These are phyloP conservation scores for Fusarium miscanthi DNA, from an alignment of 2,329 filamentous ascomycete genomes.

Conservation along the genomic window DNA sequence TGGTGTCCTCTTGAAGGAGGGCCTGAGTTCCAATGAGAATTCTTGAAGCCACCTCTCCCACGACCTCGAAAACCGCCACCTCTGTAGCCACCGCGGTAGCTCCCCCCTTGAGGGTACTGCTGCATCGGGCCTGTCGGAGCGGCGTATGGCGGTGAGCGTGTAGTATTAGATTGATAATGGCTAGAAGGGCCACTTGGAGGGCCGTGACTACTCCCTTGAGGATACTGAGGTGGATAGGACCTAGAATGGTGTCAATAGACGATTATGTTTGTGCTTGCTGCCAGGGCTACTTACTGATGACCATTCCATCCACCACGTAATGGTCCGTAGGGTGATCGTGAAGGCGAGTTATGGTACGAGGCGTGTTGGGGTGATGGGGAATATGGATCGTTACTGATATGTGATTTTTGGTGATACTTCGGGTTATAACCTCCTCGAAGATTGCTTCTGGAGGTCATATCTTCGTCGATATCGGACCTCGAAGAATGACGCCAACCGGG, in stretches of 20 bases:
- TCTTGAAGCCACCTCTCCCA: constrained; percentile 73
- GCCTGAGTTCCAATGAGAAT: constrained; percentile 68
- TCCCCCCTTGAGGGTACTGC: constrained; percentile 60
- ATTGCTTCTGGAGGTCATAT: constrained; percentile 58
- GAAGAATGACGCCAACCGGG: constrained; percentile 54
- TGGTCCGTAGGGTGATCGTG: constrained; percentile 56
- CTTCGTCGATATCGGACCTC: constrained; percentile 63
- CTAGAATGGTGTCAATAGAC: constrained; percentile 50
- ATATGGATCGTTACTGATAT: constrained; percentile 53
- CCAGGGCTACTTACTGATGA: constrained; percentile 53
- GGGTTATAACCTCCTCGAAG: constrained; percentile 57
- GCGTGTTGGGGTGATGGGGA: constrained; percentile 57
- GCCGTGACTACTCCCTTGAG: constrained; percentile 61
- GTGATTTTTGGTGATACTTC: constrained; percentile 52
- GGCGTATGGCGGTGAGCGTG: constrained; percentile 64
- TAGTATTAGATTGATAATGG: constrained; percentile 63
- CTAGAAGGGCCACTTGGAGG: constrained; percentile 64
- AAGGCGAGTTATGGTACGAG: constrained; percentile 59
- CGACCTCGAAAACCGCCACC: constrained; percentile 71
- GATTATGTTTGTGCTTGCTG: background rate
- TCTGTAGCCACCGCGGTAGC: constrained; percentile 59
- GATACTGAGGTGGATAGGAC: constrained; percentile 72
- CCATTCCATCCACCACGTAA: constrained; percentile 55
- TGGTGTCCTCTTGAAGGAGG: constrained; percentile 38
- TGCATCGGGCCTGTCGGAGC: constrained; percentile 68